These are phyloP conservation scores for Backusella australiensis DNA, from an alignment of 192 early-diverging fungal species.

Conservation along the genomic window DNA sequence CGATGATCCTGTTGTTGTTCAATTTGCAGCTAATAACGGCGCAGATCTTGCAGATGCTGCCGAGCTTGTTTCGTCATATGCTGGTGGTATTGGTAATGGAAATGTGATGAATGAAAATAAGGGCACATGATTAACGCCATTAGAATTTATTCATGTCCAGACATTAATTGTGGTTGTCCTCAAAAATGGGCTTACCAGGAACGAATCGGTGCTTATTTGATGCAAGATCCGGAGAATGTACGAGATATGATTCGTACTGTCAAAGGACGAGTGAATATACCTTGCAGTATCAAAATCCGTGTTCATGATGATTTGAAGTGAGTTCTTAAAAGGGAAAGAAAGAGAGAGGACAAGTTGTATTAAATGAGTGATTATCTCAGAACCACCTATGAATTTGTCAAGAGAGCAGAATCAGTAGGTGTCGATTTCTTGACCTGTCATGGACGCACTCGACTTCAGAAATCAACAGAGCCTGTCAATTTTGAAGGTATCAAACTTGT, in stretches of 20 bases:
- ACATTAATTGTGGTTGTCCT: conserved; percentile 94
- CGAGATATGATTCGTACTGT: conserved; percentile 84
- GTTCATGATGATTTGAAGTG: conserved; percentile 71
- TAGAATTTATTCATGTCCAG: conserved; percentile 19
- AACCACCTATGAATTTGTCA: conserved; percentile 84
- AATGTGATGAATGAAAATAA: background rate
- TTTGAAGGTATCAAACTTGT: conserved; percentile 79
- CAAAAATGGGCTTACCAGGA: conserved; percentile 95
- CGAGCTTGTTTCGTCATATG: conserved; percentile 76
- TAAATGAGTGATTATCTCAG: conserved; percentile 24
- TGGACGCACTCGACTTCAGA: conserved; percentile 81
- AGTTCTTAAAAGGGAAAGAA: background rate
- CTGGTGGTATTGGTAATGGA: conserved; percentile 55
- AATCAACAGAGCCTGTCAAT: conserved; percentile 78
- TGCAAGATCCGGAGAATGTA: conserved; percentile 88
- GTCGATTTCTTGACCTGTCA: conserved; percentile 90
- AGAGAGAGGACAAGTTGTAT: background rate
- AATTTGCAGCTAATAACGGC: conserved; percentile 87
- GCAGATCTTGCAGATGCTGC: conserved; percentile 83
- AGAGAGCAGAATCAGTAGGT: conserved; percentile 79
- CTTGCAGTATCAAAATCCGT: conserved; percentile 86
- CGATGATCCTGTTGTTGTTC: conserved; percentile 91
- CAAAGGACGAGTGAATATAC: conserved; percentile 63
- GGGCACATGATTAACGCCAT: background rate
- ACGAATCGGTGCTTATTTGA: conserved; percentile 81